These are phyloP conservation scores for Cutaneotrichosporon sp. DNA, from an alignment of 1,284 basidiomycete species.

Conservation along the genomic window DNA sequence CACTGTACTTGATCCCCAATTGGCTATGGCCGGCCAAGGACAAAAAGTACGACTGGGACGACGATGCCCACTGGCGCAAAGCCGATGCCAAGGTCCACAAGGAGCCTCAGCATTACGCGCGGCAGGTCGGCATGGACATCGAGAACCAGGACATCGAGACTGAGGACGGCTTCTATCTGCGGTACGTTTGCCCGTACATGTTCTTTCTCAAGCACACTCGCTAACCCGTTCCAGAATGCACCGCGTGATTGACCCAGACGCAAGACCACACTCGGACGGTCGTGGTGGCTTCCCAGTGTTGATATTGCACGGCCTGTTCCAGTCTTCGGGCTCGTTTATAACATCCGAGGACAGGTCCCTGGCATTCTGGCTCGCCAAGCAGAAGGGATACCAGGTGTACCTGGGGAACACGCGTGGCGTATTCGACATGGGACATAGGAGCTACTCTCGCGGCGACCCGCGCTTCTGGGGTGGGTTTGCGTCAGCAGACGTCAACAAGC, in stretches of 20 bases:
- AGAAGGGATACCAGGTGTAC: constrained; percentile 59
- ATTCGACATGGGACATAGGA: constrained; percentile 59
- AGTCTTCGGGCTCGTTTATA: constrained; percentile 59
- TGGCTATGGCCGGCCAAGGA: constrained; percentile 28
- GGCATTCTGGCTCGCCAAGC: constrained; percentile 60
- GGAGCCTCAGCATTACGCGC: constrained; percentile 57
- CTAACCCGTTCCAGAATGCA: constrained; percentile 51
- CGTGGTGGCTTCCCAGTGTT: constrained; percentile 57
- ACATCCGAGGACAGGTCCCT: constrained; percentile 59
- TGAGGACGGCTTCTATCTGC: constrained; percentile 57
- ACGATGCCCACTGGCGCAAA: constrained; percentile 51
- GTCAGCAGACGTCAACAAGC: no score
- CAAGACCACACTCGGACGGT: constrained; percentile 49
- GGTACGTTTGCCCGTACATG: no score
- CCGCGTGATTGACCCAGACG: constrained; percentile 53
- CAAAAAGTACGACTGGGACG: constrained; percentile 53
- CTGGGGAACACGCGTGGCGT: constrained; percentile 59
- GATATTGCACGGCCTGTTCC: constrained; percentile 60
- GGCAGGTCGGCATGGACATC: constrained; percentile 56
- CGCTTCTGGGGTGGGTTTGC: constrained; percentile 58
- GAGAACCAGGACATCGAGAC: constrained; percentile 57
- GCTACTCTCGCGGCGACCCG: constrained; percentile 53
- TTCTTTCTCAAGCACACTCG: neutral
- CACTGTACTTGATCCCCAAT: constrained; percentile 33
- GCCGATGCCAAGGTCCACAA: constrained; percentile 53